phyloP scores from a whole-genome alignment of 148 eudicot species.

The Amaranthus palmeri region DNA sequence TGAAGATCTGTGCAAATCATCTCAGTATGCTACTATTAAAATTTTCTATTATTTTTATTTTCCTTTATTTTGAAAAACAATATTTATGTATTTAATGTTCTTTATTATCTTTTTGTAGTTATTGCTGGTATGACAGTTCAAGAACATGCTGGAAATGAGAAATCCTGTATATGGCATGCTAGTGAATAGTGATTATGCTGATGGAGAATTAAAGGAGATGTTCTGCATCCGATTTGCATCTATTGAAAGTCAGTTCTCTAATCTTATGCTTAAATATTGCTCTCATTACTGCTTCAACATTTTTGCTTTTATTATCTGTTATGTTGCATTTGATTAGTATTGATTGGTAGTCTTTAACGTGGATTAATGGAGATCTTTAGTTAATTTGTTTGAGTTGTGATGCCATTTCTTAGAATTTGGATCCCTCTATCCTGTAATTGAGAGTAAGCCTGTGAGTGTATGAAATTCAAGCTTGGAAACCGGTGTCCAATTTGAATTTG shows the following conservation, averaged over 20 bases:
- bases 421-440: no score
- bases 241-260: constrained; percentile 56
- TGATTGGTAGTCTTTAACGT: no score
- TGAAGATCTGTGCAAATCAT: constrained; percentile 93
- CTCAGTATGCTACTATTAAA: constrained; percentile 37
- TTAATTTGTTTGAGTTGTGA: no score
- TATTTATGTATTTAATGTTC: not conserved
- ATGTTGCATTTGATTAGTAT: no score
- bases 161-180: constrained; percentile 97
- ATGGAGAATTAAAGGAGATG: constrained; percentile 83
- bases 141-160: constrained; percentile 92
- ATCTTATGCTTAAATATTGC: not conserved
- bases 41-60: not conserved
- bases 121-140: constrained; percentile 68
- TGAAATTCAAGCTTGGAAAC: no score
- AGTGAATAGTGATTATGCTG: constrained; percentile 55
- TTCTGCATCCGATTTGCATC: constrained; percentile 72
- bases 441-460: no score
- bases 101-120: constrained; percentile 33
- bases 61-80: not conserved
- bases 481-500: no score
- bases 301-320: not conserved
- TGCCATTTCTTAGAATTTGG: no score
- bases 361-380: no score
- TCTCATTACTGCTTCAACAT: not conserved